These are phyloP conservation scores for Ampelomyces quisqualis DNA, from an alignment of 2,329 filamentous ascomycete species.

Conservation along the genomic window DNA sequence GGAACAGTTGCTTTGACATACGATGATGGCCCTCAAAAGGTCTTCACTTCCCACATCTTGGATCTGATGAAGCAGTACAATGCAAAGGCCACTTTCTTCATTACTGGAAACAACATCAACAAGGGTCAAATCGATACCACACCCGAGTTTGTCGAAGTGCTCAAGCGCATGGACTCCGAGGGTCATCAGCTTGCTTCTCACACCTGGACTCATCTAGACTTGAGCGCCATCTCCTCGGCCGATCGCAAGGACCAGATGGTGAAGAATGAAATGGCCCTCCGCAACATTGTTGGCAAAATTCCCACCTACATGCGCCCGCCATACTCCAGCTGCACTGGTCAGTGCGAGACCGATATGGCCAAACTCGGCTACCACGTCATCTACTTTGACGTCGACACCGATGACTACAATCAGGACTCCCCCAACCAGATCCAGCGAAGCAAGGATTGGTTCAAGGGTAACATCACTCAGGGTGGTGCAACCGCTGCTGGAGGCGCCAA, in stretches of 20 bases:
- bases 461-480: slow-evolving; percentile 41
- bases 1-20: slow-evolving; percentile 67
- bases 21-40: slow-evolving; percentile 63
- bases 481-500: slow-evolving; percentile 22
- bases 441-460: slow-evolving; percentile 55
- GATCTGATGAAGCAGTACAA: slow-evolving; percentile 61
- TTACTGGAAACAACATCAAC: slow-evolving; percentile 59
- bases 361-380: slow-evolving; percentile 60
- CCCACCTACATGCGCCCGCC: slow-evolving; percentile 57
- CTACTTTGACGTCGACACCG: slow-evolving; percentile 62
- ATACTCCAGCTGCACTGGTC: slow-evolving; percentile 50
- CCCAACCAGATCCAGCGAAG: slow-evolving; percentile 54
- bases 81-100: slow-evolving; percentile 68
- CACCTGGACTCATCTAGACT: slow-evolving; percentile 56
- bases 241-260: slow-evolving; percentile 53
- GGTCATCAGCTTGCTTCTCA: slow-evolving; percentile 64
- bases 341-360: slow-evolving; percentile 45
- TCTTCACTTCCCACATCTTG: slow-evolving; percentile 62
- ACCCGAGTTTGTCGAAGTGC: slow-evolving; percentile 51
- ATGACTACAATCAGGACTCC: slow-evolving; percentile 60
- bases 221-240: slow-evolving; percentile 47
- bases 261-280: slow-evolving; percentile 58
- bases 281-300: slow-evolving; percentile 57
- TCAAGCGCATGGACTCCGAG: slow-evolving; percentile 56
- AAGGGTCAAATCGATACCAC: slow-evolving; percentile 59